Evolutionary conservation across 1,139 yeast species (phyloP), one percentile per base, ranked within the genome.

Genomic region (Yamadazyma atmosphaerica): DNA sequence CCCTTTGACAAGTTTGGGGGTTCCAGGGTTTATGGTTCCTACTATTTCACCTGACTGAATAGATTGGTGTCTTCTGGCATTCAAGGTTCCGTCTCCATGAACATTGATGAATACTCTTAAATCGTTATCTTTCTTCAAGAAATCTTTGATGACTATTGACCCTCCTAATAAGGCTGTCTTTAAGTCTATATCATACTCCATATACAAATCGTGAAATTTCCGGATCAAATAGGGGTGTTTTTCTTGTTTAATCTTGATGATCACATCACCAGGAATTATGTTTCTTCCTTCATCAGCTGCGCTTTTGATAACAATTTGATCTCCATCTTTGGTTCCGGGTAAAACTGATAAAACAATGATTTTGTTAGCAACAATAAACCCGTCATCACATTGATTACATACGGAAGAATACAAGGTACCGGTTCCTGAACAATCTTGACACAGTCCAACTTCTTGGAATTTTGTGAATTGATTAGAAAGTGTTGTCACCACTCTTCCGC

Each of bases 261-360:
- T 61, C 7, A 83, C 82, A 54, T 83, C 86, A 2, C 90, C 90
- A 0, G 89, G 86, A 1, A 74, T 60, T 2, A 79, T 62, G 45
- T 72, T 69, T 25, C 74, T 60, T 0, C 82, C 83, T 53, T 82
- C 85, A 49, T 83, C 89, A 0, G 82, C 86, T 47, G 77, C 83
- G 2, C 81, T 77, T 16, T 70, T 65, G 14, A 81, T 56, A 1
- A 78, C 60, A 16, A 81, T 70, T 37, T 65, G 61, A 44, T 78
- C 79, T 0, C 81, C 81, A 36, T 72, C 56, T 33, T 57, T 56
- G 26, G 77, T 63, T 1, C 88, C 88, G 3, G 81, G 79, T 18
- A 70, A 64, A 2, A 80, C 65, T 16, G 62, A 60, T 5, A 82
- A 71, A 39, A 72, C 70, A 31, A 83, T 61, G 7, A 81, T 68